Conservation (phyloP, 2,329 filamentous ascomycete species). For the Byssochlamys sp. region DNA sequence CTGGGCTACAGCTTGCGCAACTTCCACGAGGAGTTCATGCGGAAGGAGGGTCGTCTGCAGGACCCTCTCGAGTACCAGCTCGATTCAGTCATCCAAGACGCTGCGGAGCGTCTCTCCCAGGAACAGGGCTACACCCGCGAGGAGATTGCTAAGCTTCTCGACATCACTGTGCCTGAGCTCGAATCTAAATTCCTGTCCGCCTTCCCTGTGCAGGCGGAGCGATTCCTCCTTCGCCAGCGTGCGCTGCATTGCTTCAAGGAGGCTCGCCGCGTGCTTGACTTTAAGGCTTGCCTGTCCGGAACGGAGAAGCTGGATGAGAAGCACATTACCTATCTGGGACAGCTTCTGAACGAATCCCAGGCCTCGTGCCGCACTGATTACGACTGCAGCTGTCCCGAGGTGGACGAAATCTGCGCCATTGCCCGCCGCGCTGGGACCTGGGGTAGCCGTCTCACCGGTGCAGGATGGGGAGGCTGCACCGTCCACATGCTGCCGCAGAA, state of each 20-base stretch:
- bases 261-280: conserved; percentile 73
- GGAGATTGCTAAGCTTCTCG: conserved; percentile 66
- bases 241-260: conserved; percentile 86
- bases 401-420: conserved; percentile 79
- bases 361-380: conserved; percentile 76
- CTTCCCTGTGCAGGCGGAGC: conserved; percentile 79
- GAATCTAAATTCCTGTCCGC: conserved; percentile 71
- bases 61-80: conserved; percentile 58
- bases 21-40: conserved; percentile 76
- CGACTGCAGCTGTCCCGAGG: conserved; percentile 83
- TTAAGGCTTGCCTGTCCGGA: conserved; percentile 62
- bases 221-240: conserved; percentile 78
- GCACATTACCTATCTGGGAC: conserved; percentile 65
- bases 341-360: conserved; percentile 81
- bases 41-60: conserved; percentile 37
- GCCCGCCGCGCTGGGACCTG: conserved; percentile 69
- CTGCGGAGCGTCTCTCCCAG: conserved; percentile 61
- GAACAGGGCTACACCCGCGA: conserved; percentile 80
- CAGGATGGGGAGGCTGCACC: conserved; percentile 92
- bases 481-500: conserved; percentile 83
- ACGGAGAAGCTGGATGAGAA: conserved; percentile 50
- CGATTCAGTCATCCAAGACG: conserved; percentile 59
- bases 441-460: conserved; percentile 78
- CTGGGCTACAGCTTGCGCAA: conserved; percentile 74
- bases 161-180: conserved; percentile 59